Base-by-base conservation (phyloP, 768 basidiomycete species). In the Lentinula edodes region DNA sequence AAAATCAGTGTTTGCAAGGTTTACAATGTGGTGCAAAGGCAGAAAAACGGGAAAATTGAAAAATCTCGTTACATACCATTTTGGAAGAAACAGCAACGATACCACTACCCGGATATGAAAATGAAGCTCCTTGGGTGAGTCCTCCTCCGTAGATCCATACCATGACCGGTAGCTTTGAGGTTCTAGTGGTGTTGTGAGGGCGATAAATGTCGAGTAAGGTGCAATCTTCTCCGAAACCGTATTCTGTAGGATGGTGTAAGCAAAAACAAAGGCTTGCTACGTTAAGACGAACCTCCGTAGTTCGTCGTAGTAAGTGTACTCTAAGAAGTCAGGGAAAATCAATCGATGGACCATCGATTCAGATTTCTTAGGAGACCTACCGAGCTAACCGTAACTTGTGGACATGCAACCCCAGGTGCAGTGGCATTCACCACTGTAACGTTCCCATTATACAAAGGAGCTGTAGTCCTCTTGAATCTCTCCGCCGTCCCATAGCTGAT, bases 171-270 rank as follows among this genome's bases (percentile, higher is more conserved):
- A 58, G 18, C 9, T 45, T 58, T 7, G 56, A 35, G 3, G 35
- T 6, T 6, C 32, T 58, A 3, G 35, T 41, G 16, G 43, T 45
- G n/a, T 72, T 72, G 5, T 68, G 63, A 0, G 80, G 80, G 3
- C 73, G 68, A 53, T 72, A 74, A 36, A 83, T 69, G 65, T 82
- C 80, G 43, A 81, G 62, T 6, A 65, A 72, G 45, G 80, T 69
- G 61, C 79, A 80, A 61, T 80, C 74, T 64, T 81, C 80, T 35
- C 52, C 52, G 15, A 53, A 35, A 35, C 52, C 52, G 38, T 53
- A 53, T 53, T 36, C 52, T 53, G 28, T 6, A 16, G 16, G 13
- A 10, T 10, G 12, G 7, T 7, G 20, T 53, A 7, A 39, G 38
- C 16, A 35, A 9, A 39, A 13, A 1, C 15, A 7, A 16, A 53